Percentiles rank a stretch among this genome's conserved stretches.
Evolutionary conservation across 2,329 filamentous ascomycete species (phyloP).

Genomic region (Penicillium polonicum): DNA sequence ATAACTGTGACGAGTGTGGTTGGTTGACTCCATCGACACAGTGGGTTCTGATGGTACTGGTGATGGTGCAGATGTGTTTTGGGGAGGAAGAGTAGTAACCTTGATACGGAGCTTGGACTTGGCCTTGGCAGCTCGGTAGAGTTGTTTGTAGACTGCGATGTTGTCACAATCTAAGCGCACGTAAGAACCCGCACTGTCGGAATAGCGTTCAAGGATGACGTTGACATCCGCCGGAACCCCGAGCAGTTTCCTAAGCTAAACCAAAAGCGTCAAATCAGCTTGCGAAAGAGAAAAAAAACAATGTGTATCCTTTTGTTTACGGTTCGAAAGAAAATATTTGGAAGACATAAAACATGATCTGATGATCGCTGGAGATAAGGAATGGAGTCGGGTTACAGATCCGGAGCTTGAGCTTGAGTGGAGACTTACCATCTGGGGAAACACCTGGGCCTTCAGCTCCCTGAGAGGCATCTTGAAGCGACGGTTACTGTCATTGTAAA

Average conservation of each 20-base stretch:
- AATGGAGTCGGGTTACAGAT: constrained; percentile 20
- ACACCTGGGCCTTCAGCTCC: constrained; percentile 70
- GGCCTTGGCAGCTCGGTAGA: constrained; percentile 93
- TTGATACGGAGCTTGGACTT: constrained; percentile 95
- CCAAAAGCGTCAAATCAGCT: constrained; percentile 19
- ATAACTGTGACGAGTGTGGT: constrained; percentile 37
- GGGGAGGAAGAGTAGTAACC: constrained; percentile 61
- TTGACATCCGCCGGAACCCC: constrained; percentile 61
- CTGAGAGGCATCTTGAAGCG: constrained; percentile 87
- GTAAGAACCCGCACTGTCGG: constrained; percentile 82
- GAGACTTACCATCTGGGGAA: constrained; percentile 78
- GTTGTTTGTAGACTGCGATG: constrained; percentile 86
- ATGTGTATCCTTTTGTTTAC: neutral
- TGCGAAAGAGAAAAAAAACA: constrained; percentile 5
- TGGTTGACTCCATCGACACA: constrained; percentile 12
- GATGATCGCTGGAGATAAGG: constrained; percentile 18
- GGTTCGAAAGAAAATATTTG: neutral
- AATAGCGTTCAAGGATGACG: constrained; percentile 84
- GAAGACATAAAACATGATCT: constrained; percentile 1
- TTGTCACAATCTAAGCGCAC: constrained; percentile 77
- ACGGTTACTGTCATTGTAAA: constrained; percentile 70
- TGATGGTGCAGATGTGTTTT: constrained; percentile 24
- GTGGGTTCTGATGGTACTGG: constrained; percentile 17
- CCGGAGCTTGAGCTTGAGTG: constrained; percentile 33
- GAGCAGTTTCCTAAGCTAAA: constrained; percentile 68